Evolutionary conservation across 1,139 yeast species (phyloP).

Genomic region (Pichia sp.): DNA sequence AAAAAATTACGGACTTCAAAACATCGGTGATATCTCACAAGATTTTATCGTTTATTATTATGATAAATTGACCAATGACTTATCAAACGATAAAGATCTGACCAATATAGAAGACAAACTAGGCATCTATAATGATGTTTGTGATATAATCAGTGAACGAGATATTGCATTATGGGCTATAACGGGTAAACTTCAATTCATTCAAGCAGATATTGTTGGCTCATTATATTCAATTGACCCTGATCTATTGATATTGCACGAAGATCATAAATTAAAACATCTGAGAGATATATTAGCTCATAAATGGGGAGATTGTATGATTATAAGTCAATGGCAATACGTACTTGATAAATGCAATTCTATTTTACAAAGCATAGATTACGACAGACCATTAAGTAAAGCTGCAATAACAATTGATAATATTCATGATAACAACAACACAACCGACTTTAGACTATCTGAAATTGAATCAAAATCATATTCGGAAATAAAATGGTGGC

Average conservation of each 20-base stretch:
- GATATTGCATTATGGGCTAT: conserved; percentile 7
- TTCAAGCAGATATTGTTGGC: conserved; percentile 12
- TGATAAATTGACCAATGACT: conserved; percentile 1
- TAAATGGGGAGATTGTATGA: conserved; percentile 8
- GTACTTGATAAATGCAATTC: conserved; percentile 8
- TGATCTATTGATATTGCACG: conserved; percentile 6
- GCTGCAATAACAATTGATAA: not conserved
- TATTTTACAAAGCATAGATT: conserved; percentile 7
- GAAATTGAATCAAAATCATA: conserved; percentile 14
- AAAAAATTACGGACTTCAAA: not conserved
- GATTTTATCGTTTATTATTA: conserved; percentile 6
- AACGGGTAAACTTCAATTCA: conserved; percentile 7
- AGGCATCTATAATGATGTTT: not conserved
- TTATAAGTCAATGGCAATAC: conserved; percentile 10
- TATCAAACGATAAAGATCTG: not conserved
- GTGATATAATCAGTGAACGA: not conserved
- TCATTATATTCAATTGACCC: conserved; percentile 12
- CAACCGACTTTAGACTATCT: not conserved
- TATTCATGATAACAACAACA: not conserved
- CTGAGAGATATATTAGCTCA: conserved; percentile 5
- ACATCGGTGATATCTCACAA: conserved; percentile 3
- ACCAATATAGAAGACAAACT: not conserved
- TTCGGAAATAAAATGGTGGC: conserved; percentile 16
- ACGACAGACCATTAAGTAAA: not conserved
- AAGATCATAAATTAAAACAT: conserved; percentile 4